phyloP scores from a whole-genome alignment of 2,329 filamentous ascomycete genomes.

The Epichloe festucae region DNA sequence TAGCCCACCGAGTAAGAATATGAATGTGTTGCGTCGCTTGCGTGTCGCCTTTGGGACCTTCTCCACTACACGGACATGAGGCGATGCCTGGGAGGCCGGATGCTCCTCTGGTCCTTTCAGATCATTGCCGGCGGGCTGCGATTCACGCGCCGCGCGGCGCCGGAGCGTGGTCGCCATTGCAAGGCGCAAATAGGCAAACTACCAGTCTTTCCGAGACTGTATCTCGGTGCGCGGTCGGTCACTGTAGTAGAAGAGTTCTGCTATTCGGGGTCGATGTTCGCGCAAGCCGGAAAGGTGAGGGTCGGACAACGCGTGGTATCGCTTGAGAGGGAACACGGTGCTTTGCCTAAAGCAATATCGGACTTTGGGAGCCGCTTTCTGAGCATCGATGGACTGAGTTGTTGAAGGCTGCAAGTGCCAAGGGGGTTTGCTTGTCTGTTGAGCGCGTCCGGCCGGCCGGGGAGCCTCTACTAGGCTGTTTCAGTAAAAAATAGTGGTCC shows the following conservation, averaged over 20 bases:
- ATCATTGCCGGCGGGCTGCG: slow-evolving; percentile 11
- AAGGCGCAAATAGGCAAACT: neutral
- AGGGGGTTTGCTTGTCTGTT: neutral
- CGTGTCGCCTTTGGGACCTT: slow-evolving; percentile 33
- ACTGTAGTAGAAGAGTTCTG: neutral
- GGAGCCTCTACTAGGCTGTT: neutral
- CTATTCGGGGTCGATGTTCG: neutral
- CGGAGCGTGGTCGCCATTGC: slow-evolving; percentile 19
- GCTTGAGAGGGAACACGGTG: neutral
- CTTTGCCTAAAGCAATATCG: neutral
- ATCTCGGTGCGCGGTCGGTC: neutral
- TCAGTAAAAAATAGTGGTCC: neutral
- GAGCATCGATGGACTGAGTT: neutral
- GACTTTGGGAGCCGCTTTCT: neutral
- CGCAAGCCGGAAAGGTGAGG: neutral
- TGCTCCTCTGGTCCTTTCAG: slow-evolving; percentile 16
- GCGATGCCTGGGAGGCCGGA: slow-evolving; percentile 12
- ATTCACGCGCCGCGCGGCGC: slow-evolving; percentile 17
- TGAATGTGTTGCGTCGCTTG: slow-evolving; percentile 66
- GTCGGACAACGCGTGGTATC: neutral
- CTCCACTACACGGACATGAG: slow-evolving; percentile 31
- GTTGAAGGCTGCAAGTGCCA: neutral
- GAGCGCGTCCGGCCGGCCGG: neutral
- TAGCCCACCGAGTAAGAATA: slow-evolving; percentile 80
- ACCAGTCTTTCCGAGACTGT: neutral